Evolutionary conservation across 345 rosid species (phyloP).

Genomic region (thale cress (Arabidopsis thaliana)): DNA sequence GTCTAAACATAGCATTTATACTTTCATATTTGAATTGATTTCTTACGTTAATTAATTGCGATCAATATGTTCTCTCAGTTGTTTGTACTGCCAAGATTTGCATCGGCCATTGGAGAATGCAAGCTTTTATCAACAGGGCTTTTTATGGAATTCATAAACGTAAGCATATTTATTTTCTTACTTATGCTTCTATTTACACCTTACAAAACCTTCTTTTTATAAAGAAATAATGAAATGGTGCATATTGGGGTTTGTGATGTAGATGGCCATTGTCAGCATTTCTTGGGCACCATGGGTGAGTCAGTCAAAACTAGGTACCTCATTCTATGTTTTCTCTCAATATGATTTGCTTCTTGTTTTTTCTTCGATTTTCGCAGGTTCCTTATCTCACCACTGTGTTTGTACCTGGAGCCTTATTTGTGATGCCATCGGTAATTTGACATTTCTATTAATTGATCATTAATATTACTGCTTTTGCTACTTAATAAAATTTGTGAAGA

Average conservation of each 20-base stretch:
- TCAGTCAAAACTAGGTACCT: constrained; percentile 13
- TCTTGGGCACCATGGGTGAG: constrained; percentile 88
- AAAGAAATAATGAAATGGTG: constrained; percentile 2
- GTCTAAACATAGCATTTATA: neutral
- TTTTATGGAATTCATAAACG: constrained; percentile 54
- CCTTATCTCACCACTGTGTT: constrained; percentile 65
- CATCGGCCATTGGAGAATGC: constrained; percentile 61
- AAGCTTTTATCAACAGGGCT: constrained; percentile 80
- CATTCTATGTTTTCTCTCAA: constrained; percentile 2
- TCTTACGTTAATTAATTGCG: neutral
- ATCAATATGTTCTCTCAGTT: constrained; percentile 57
- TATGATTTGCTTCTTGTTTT: constrained; percentile 16
- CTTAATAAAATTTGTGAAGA: neutral
- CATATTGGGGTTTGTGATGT: constrained; percentile 44
- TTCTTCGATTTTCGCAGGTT: constrained; percentile 54
- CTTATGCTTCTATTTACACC: neutral
- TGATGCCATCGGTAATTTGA: constrained; percentile 65
- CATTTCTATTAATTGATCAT: neutral
- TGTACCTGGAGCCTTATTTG: constrained; percentile 47
- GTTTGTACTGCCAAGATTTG: constrained; percentile 67
- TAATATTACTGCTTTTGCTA: constrained; percentile 13
- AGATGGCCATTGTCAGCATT: constrained; percentile 69
- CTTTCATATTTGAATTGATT: neutral
- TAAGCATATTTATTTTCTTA: neutral
- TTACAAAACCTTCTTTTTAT: neutral